Base-by-base conservation (phyloP, 2,329 filamentous ascomycete species). In the Verticillium isaacii region DNA sequence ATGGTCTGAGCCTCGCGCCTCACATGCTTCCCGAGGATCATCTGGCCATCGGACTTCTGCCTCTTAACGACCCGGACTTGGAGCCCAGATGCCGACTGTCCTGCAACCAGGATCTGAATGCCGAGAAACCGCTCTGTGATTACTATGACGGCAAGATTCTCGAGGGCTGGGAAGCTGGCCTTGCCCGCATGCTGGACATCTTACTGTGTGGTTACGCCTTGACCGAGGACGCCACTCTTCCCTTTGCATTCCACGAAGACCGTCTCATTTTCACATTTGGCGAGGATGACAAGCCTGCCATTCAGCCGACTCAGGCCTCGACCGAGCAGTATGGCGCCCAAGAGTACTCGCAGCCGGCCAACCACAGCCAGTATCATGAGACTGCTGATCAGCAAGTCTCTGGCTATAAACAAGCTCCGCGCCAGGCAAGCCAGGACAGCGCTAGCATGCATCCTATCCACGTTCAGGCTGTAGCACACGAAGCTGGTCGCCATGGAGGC, bases 1-100 rank as follows among this genome's bases (percentile, higher is more conserved):
- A 74, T 17, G 71, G 74, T 12, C 68, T 77, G 17, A 75, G 72
- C 9, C 67, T 75, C 9, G 80, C 76, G 54, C 76, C 76, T 15
- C 86, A 85, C 68, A 72, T 85, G 23, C 75, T 86, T 1, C 66
- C 74, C 0, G 84, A 86, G 67, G 84, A 86, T 61, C 66, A 80
- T 61, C 74, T 80, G 62, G 73, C 77, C 17, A 70, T 78, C 14
- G 81, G 82, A 4, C 68, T 83, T 34, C 72, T 74, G 17, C 76
- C 80, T 3, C 70, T 84, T 19, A 74, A 74, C 54, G 72, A 74
- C 23, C 69, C 74, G 1, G 63, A 68, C 11, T 69, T 82, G 5
- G 76, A 77, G 1, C 66, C 72, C 50, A 72, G 72, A 32, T 82
- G 79, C 61, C 73, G 75, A 60, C 72, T 77, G 17, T 76, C 74